A percentile compares a stretch with the other conserved stretches of the same genome.
phyloP scores from a whole-genome alignment of 257 asterid genomes.

The Euphrasia confusa region DNA sequence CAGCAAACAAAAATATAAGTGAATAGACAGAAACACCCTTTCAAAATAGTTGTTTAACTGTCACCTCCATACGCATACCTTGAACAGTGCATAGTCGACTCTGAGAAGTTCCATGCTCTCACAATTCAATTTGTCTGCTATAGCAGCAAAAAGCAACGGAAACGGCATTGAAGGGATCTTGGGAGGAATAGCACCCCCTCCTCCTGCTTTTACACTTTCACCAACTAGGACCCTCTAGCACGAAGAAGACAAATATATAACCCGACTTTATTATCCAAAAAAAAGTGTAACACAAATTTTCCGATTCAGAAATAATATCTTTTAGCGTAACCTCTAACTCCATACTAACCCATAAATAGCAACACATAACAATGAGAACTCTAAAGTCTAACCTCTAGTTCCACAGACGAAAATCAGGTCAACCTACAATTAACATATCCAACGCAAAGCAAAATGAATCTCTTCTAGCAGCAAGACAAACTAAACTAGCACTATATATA shows the following conservation, averaged over 20 bases:
- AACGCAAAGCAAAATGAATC: too few species aligned
- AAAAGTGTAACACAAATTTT: too few species aligned
- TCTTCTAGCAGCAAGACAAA: neutral
- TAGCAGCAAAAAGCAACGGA: constrained; percentile 8
- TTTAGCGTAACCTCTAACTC: too few species aligned
- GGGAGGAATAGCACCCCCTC: neutral
- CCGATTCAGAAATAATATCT: too few species aligned
- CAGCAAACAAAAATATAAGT: neutral
- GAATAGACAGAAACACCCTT: too few species aligned
- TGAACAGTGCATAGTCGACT: constrained; percentile 7
- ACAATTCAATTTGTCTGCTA: neutral
- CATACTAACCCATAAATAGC: neutral
- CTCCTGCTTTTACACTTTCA: neutral
- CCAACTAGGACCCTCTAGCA: neutral
- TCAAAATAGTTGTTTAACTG: neutral
- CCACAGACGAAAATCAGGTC: too few species aligned
- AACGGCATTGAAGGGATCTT: constrained; percentile 11
- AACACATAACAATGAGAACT: neutral
- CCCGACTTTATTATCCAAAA: too few species aligned
- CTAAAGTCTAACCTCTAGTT: too few species aligned
- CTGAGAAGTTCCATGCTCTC: constrained; percentile 9
- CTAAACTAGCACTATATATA: neutral
- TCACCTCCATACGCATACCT: neutral
- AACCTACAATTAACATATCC: too few species aligned
- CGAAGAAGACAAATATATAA: too few species aligned